Percentiles rank a stretch among this genome's conserved stretches.
These are phyloP conservation scores for Wickerhamomyces hampshirensis DNA, from an alignment of 805 yeast genomes.

Conservation along the genomic window DNA sequence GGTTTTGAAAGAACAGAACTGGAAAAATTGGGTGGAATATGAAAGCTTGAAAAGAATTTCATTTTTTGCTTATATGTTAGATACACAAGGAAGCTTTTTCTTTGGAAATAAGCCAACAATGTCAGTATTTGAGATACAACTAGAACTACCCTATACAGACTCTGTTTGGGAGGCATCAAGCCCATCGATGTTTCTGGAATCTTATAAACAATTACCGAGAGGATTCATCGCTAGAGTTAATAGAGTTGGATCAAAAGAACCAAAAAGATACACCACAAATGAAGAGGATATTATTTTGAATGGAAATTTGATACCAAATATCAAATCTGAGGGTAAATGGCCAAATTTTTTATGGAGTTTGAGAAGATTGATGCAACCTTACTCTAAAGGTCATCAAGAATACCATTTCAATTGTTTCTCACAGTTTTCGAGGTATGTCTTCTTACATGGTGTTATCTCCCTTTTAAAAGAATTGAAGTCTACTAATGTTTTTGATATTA, in stretches of 20 bases:
- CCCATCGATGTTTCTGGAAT: slow-evolving; percentile 20
- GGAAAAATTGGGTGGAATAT: slow-evolving; percentile 43
- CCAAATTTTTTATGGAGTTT: slow-evolving; percentile 33
- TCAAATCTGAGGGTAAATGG: slow-evolving; percentile 30
- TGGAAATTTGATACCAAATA: slow-evolving; percentile 21
- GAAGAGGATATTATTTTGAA: slow-evolving; percentile 13
- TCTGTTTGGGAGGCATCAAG: slow-evolving; percentile 37
- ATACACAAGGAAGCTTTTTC: slow-evolving; percentile 35
- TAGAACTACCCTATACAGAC: slow-evolving; percentile 43
- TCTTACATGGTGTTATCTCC: slow-evolving; percentile 30
- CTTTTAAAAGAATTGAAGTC: slow-evolving; percentile 25
- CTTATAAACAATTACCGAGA: slow-evolving; percentile 27
- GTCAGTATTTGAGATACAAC: slow-evolving; percentile 38
- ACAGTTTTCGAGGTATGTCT: slow-evolving; percentile 29
- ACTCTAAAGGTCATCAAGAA: slow-evolving; percentile 26
- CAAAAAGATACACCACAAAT: background rate
- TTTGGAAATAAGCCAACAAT: slow-evolving; percentile 29
- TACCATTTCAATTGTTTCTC: slow-evolving; percentile 32
- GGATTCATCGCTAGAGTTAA: slow-evolving; percentile 12
- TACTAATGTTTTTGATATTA: slow-evolving; percentile 22
- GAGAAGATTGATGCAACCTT: slow-evolving; percentile 29
- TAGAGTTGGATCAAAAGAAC: background rate
- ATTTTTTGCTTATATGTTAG: slow-evolving; percentile 37
- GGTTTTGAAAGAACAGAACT: slow-evolving; percentile 16
- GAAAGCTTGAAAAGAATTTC: slow-evolving; percentile 41